Conservation (phyloP, 768 basidiomycete genomes). For the Grammothele lineata region DNA sequence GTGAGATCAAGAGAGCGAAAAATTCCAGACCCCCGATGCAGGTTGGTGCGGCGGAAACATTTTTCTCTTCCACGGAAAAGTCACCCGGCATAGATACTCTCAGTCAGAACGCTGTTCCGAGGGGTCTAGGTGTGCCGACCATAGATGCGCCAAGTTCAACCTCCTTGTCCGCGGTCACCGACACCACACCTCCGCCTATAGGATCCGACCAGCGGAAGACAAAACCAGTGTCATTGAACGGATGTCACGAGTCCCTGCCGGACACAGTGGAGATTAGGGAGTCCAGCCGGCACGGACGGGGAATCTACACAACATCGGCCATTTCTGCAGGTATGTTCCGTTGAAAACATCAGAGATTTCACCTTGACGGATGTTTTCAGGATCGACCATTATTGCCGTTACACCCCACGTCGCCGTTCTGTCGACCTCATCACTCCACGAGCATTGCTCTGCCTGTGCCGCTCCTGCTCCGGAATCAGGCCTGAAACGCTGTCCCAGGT, state of each 20-base stretch:
- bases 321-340: conserved; percentile 38
- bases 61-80: no score
- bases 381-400: conserved; percentile 40
- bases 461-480: conserved; percentile 31
- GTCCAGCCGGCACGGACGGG: conserved; percentile 38
- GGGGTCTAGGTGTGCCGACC: no score
- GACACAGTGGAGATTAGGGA: conserved; percentile 35
- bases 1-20: not conserved
- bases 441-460: conserved; percentile 70
- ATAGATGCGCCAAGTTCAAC: no score
- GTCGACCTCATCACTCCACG: conserved; percentile 55
- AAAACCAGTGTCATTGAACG: conserved; percentile 3
- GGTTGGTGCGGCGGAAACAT: no score
- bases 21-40: no score
- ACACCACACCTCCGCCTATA: not conserved
- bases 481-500: conserved; percentile 71
- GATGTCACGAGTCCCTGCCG: conserved; percentile 34
- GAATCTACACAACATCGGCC: conserved; percentile 37
- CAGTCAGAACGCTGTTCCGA: no score
- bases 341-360: no score
- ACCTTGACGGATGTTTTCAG: no score
- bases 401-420: conserved; percentile 62
- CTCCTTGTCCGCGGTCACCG: no score
- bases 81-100: no score
- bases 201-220: not conserved